Evolutionary conservation across 306 rosid species (phyloP), one percentile per base, ranked within the genome.

Genomic region (Neltuma alba): DNA sequence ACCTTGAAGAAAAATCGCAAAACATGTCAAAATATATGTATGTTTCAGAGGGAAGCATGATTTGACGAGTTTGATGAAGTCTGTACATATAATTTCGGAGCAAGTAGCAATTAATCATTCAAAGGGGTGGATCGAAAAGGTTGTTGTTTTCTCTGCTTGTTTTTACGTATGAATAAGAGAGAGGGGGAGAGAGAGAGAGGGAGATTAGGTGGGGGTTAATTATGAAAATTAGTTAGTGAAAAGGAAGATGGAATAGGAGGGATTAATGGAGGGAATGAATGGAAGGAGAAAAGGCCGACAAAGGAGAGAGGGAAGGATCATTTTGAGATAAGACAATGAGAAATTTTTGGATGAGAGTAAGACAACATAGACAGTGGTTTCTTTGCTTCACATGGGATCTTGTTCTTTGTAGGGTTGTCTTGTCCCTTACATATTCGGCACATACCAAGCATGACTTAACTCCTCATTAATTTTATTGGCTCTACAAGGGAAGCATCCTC

Each of bases 311-410:
- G 78, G 78, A 74, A 66, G 13, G 63, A 61, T 77, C 68, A 27
- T 27, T 73, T 47, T 74, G 67, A 25, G 89, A 80, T 41, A 37
- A 77, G 89, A 77, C 83, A 80, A 30, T 63, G 70, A 81, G 85
- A 63, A 50, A 40, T 47, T 27, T 20, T 64, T 72, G 74, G 77
- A 80, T 20, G 72, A 77, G 89, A 77, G 79, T 74, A 86, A 74
- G 89, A 83, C 87, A 80, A 83, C 31, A 38, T 10, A 30, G 85
- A 86, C 89, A 80, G 33, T n/a, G 85, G 2, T 50, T 62, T 44
- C 64, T 68, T 61, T 77, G 25, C 18, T 74, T 86, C 89, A 86
- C 89, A 83, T 86, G 87, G 89, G 79, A 61, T 83, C n/a, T 42
- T 79, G 78, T 73, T 68, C 60, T 74, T 77, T 81, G 87, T 86